Evolutionary conservation across 345 rosid species (phyloP).

Genomic region (Hibiscus syriacus): DNA sequence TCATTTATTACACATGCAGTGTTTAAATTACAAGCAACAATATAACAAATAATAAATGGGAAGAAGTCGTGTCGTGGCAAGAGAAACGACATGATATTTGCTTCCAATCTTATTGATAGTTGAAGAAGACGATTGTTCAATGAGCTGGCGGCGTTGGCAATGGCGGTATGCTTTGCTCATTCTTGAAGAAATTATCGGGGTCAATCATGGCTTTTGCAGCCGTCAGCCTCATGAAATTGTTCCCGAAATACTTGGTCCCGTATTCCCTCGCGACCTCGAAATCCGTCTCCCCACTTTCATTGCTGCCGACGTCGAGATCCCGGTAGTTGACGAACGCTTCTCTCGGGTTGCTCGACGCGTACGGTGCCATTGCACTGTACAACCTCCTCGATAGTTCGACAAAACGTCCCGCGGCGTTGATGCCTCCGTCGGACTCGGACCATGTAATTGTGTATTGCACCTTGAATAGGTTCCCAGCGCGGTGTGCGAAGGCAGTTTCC

Average conservation of each 20-base stretch:
- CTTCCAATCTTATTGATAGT: neutral
- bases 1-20: neutral
- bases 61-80: neutral
- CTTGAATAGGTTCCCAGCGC: neutral
- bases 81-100: neutral
- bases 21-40: neutral
- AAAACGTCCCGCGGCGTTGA: neutral
- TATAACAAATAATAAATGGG: neutral
- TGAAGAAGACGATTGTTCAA: neutral
- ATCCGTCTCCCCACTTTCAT: neutral
- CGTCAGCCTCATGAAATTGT: conserved; percentile 3
- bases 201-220: neutral
- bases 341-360: neutral
- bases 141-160: neutral
- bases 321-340: conserved; percentile 5
- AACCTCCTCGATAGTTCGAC: neutral
- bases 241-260: neutral
- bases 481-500: neutral
- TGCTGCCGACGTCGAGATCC: conserved; percentile 9
- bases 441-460: neutral
- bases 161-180: conserved; percentile 18
- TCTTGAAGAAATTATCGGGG: conserved; percentile 8
- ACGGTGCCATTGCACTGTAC: neutral
- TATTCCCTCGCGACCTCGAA: neutral
- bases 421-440: neutral